Percentiles rank a stretch among this genome's conserved stretches.
Evolutionary conservation across 805 yeast species (phyloP).

Genomic region (Isabelozyma rhagii): DNA sequence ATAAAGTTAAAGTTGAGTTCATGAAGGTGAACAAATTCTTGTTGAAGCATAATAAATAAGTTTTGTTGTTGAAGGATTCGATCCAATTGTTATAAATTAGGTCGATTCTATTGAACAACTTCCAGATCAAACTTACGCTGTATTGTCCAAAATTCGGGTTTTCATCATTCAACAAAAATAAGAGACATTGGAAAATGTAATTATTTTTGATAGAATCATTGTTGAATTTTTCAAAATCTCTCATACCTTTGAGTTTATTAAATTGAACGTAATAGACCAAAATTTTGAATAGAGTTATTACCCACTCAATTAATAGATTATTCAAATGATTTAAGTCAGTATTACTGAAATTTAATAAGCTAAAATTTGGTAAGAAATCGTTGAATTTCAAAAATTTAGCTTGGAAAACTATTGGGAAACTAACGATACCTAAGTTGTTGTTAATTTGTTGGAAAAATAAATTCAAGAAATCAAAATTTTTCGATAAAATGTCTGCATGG

Average conservation of each 20-base stretch:
- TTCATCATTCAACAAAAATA: slow-evolving; percentile 16
- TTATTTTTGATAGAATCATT: slow-evolving; percentile 13
- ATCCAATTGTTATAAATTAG: slow-evolving; percentile 8
- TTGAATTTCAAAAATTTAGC: slow-evolving; percentile 24
- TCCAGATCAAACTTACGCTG: slow-evolving; percentile 4
- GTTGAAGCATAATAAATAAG: neutral
- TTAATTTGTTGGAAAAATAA: slow-evolving; percentile 23
- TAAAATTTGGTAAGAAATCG: slow-evolving; percentile 5
- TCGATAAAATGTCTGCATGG: neutral
- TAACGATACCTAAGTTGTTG: slow-evolving; percentile 50
- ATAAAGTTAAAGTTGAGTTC: neutral
- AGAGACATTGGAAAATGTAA: slow-evolving; percentile 24
- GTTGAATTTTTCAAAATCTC: slow-evolving; percentile 3
- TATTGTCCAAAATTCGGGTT: slow-evolving; percentile 6
- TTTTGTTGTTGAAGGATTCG: slow-evolving; percentile 2
- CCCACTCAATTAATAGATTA: slow-evolving; percentile 44
- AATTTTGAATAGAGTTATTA: slow-evolving; percentile 41
- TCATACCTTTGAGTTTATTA: slow-evolving; percentile 3
- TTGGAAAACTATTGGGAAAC: slow-evolving; percentile 47
- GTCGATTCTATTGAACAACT: slow-evolving; percentile 5
- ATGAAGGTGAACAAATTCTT: neutral
- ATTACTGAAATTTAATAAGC: slow-evolving; percentile 13
- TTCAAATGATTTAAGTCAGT: slow-evolving; percentile 25
- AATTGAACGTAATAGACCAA: slow-evolving; percentile 24
- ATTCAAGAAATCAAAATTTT: slow-evolving; percentile 2